Evolutionary conservation across 306 rosid genomes (phyloP), one percentile per base, ranked within the genome.

Genomic region (Dicorynia guianensis): DNA sequence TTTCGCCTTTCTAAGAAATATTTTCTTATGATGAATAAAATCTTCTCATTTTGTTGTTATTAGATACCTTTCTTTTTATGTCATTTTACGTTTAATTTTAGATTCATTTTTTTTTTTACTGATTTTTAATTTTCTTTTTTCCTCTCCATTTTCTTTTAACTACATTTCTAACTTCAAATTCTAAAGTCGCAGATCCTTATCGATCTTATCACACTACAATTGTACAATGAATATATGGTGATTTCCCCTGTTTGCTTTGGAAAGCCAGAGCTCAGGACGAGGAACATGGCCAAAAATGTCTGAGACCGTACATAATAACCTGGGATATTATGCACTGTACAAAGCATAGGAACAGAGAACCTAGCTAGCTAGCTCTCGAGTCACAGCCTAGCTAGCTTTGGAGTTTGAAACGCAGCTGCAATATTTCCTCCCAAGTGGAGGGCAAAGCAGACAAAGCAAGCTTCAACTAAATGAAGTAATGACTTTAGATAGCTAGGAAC

Each of bases 291-390:
- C 33, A 62, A 61, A 33, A 61, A 48, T 33, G 57, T 18, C 19
- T 46, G 43, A 35, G 49, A 18, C 7, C 38, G 10, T 30, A 5
- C 10, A 49, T 19, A 10, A 65, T 65, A 65, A 39, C 52, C 46
- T 19, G 10, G 42, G 9, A 50, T 63, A 63, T 2, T 5, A 2
- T 40, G 69, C 15, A 63, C 15, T 40, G 18, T 17, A 18, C 11
- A 18, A 12, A 35, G 36, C 39, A 42, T 34, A 68, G 61, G 60
- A 52, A 69, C 13, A 35, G 5, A 50, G 35, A 68, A 68, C 74
- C 74, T 35, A 34, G 74, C 42, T 67, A 55, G 9, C 69, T 10
- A 0, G 34, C 70, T n/a, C 49, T 3, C 44, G 17, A 15, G 33
- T 20, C 17, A 19, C n/a, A 19, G 14, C 35, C n/a, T n/a, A 50